Evolutionary conservation across 2,329 filamentous ascomycete species (phyloP).

Genomic region (Botryotinia calthae): DNA sequence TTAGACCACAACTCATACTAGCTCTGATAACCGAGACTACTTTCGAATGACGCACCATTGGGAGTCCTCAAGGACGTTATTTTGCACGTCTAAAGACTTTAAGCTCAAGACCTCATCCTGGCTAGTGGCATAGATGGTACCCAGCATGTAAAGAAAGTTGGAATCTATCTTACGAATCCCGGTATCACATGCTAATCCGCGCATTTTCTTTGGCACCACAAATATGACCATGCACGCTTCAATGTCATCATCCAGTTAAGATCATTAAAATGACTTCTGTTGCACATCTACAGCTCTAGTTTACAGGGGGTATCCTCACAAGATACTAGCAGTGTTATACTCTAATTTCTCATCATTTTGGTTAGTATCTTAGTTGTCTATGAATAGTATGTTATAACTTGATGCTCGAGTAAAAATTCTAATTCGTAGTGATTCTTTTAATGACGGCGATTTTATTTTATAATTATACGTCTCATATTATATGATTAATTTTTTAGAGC

Average conservation of each 20-base stretch:
- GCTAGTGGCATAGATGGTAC: too few relatives aligned
- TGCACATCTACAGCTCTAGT: neutral
- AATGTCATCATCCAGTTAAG: neutral
- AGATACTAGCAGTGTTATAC: neutral
- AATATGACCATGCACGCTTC: neutral
- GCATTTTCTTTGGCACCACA: neutral
- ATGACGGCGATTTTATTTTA: too few relatives aligned
- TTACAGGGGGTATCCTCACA: neutral
- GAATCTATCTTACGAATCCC: neutral
- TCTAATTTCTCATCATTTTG: neutral
- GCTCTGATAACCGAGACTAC: neutral
- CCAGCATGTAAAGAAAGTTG: neutral
- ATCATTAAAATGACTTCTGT: neutral
- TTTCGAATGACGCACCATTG: neutral
- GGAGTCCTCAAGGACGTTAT: neutral
- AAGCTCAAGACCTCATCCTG: neutral
- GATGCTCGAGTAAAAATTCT: neutral
- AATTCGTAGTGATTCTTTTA: neutral
- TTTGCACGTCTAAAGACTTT: neutral
- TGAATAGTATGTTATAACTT: accelerated
- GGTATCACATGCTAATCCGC: neutral
- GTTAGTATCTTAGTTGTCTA: too few relatives aligned
- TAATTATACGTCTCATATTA: neutral
- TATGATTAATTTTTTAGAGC: too few relatives aligned
- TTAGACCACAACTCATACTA: neutral